Conservation (phyloP, 73 alveolate genomes). For the Tetrahymena thermophila region DNA sequence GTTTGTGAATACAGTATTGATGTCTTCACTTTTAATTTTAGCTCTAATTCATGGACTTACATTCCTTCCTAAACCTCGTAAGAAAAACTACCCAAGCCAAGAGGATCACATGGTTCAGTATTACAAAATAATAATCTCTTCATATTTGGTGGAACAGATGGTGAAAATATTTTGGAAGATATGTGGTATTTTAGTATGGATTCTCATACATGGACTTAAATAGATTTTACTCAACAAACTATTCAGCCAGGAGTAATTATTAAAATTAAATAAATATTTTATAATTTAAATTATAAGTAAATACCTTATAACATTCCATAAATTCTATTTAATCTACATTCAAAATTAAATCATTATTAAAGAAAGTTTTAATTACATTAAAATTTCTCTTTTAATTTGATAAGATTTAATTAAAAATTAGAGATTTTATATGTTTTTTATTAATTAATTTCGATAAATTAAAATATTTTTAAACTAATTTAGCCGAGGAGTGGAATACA, state of each 20-base stretch:
- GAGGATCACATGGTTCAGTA: not conserved
- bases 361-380: too few species aligned
- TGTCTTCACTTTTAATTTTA: not conserved
- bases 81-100: not conserved
- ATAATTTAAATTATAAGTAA: not conserved
- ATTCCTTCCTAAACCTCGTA: not conserved
- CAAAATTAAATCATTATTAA: too few species aligned
- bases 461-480: not conserved
- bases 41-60: not conserved
- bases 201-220: not conserved
- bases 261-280: not conserved
- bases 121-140: not conserved
- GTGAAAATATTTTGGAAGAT: not conserved
- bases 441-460: too few species aligned
- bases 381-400: too few species aligned
- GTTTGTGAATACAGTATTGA: not conserved
- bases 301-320: too few species aligned
- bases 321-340: too few species aligned
- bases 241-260: not conserved
- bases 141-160: not conserved
- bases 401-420: too few species aligned
- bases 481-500: not conserved
- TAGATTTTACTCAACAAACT: not conserved
- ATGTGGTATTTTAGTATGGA: not conserved
- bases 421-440: too few species aligned